phyloP scores from a whole-genome alignment of 352 stramenopile genomes.

The Globisporangium perplexum region DNA sequence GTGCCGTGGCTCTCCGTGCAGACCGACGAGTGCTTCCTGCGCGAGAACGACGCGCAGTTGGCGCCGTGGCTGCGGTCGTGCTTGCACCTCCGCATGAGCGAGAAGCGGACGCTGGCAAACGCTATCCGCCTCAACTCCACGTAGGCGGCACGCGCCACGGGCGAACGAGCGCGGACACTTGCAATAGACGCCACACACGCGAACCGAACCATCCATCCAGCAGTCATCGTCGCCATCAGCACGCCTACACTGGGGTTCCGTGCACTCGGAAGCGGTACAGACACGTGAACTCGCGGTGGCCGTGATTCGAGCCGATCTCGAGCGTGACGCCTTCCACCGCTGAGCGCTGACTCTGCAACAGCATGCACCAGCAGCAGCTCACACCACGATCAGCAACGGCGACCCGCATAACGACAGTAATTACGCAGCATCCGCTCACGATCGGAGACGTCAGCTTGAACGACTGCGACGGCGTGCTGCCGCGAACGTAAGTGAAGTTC shows the following conservation, averaged over 20 bases:
- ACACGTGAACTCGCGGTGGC: slow-evolving; percentile 83
- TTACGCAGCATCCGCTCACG: slow-evolving; percentile 13
- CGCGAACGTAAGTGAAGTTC: slow-evolving; percentile 66
- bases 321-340: slow-evolving; percentile 66
- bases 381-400: neutral
- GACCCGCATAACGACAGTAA: neutral
- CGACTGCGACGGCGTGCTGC: slow-evolving; percentile 47
- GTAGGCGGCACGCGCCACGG: neutral
- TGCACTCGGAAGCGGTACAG: slow-evolving; percentile 88
- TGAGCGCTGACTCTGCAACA: slow-evolving; percentile 33
- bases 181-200: neutral
- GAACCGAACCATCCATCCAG: neutral
- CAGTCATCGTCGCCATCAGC: neutral
- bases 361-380: neutral
- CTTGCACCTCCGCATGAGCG: slow-evolving; percentile 58
- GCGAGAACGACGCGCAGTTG: slow-evolving; percentile 35
- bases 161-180: neutral
- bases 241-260: slow-evolving; percentile 22
- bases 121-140: slow-evolving; percentile 5
- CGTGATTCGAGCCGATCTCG: slow-evolving; percentile 79
- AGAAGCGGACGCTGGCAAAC: slow-evolving; percentile 43
- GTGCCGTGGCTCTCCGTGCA: slow-evolving; percentile 9
- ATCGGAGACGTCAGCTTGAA: slow-evolving; percentile 53
- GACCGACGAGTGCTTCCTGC: slow-evolving; percentile 48
- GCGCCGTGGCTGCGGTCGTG: slow-evolving; percentile 59